Conservation (phyloP, 148 eudicot genomes). For the Persicaria tinctoria region DNA sequence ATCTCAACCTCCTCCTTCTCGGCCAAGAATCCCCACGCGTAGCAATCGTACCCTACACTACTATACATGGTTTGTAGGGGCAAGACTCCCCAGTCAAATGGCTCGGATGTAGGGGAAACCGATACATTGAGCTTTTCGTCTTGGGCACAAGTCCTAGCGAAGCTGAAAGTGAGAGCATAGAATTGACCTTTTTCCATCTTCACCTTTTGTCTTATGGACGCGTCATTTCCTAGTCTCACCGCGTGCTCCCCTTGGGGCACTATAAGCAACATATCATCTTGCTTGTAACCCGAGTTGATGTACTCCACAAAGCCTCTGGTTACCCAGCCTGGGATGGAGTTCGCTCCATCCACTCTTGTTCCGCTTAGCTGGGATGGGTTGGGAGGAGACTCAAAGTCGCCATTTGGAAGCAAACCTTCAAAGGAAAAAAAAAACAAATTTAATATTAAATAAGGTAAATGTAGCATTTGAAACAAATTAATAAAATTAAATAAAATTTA, state of each 20-base stretch:
- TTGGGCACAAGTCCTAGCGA: conserved; percentile 42
- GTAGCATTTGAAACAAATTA: neutral
- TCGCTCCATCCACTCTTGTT: conserved; percentile 25
- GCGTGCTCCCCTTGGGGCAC: conserved; percentile 41
- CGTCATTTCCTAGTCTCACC: conserved; percentile 31
- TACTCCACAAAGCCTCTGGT: conserved; percentile 31
- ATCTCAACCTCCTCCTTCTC: conserved; percentile 26
- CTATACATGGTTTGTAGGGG: conserved; percentile 44
- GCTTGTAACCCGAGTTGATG: conserved; percentile 32
- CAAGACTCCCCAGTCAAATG: conserved; percentile 24
- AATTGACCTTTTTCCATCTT: conserved; percentile 21
- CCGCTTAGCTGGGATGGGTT: conserved; percentile 30
- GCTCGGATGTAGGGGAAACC: conserved; percentile 20
- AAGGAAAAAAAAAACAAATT: neutral
- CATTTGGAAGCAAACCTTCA: conserved; percentile 37
- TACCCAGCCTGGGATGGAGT: conserved; percentile 33
- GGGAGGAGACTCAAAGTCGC: conserved; percentile 36
- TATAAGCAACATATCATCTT: conserved; percentile 39
- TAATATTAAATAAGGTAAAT: neutral
- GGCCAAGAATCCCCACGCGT: conserved; percentile 43
- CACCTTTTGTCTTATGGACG: conserved; percentile 38
- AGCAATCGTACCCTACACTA: conserved; percentile 37
- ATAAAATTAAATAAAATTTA: too few relatives aligned
- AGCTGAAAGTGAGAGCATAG: conserved; percentile 41
- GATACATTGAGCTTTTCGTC: conserved; percentile 35